Base-by-base conservation (phyloP, 768 basidiomycete genomes). In the Russula vinacea region DNA sequence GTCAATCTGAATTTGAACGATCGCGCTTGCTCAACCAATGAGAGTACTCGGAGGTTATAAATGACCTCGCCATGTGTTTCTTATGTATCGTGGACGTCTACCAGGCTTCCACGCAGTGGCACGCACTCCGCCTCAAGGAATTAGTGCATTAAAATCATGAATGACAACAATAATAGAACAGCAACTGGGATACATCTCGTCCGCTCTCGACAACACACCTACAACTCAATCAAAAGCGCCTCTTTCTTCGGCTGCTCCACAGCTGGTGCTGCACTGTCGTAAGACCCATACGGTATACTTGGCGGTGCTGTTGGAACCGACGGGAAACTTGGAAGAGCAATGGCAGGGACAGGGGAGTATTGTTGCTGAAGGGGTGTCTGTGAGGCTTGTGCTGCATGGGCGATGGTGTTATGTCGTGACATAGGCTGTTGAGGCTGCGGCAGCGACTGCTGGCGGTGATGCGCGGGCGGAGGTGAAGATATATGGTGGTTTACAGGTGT, bases 231-330 rank as follows among this genome's bases (percentile, higher is more conserved):
- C 51, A 68, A 56, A 42, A 68, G 62, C 4, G 68, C 68, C 45
- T 68, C 68, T 57, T 68, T 68, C 66, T 68, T 67, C 49, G 67
- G 61, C 51, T 57, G 65, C 39, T 68, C 68, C 7, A 67, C 68
- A 14, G 29, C 45, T 22, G 66, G 33, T 17, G 66, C 35, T n/a
- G 45, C 52, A 22, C 47, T 51, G 13, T 67, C 60, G 44, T 67
- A 67, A 19, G 57, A 35, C 33, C 58, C 37, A 47, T 68, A 68
- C 16, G 45, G 58, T 16, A 58, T 40, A 52, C n/a, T 40, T 24
- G 68, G 68, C 37, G 60, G 58, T 22, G 66, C 62, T 22, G 68
- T 68, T 32, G 68, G 68, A 17, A 67, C 68, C 13, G 68, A 60
- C 14, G 68, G 68, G 52, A 68, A 67, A 47, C 33, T 67, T 8